Evolutionary conservation across 2,329 filamentous ascomycete genomes (phyloP), one percentile per base, ranked within the genome.

Genomic region (Cladophialophora exuberans): DNA sequence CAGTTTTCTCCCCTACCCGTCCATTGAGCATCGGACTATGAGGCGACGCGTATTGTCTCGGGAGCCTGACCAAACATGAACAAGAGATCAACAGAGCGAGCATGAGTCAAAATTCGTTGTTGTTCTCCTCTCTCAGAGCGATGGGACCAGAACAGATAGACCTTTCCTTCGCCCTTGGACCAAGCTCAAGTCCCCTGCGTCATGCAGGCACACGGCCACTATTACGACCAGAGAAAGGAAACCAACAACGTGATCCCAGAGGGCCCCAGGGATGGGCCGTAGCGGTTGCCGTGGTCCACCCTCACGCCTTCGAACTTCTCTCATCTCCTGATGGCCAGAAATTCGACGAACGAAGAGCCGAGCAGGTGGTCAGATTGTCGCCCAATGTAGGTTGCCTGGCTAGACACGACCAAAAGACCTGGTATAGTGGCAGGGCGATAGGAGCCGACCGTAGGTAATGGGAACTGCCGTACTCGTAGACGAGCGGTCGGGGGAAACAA

Each of bases 101-200:
- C n/a, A n/a, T n/a, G n/a, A n/a, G n/a, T n/a, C n/a, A n/a, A n/a
- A n/a, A n/a, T n/a, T n/a, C n/a, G n/a, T n/a, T n/a, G n/a, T n/a
- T n/a, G n/a, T n/a, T n/a, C n/a, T 30, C 46, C 38, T 20, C 9
- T 17, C 18, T 23, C 30, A 22, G 42, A 31, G 31, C 22, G 30
- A 45, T n/a, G 15, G 23, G 39, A 17, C 49, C 15, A 35, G 36
- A 17, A 30, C 17, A 30, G 42, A 46, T 18, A 28, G 18, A 38
- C 23, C 30, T 45, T n/a, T 35, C 46, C 17, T 23, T 20, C n/a
- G n/a, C n/a, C n/a, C n/a, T n/a, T n/a, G n/a, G n/a, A n/a, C n/a
- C n/a, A n/a, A n/a, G n/a, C n/a, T n/a, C 13, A 39, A 49, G 46
- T 30, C 45, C 52, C 52, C 52, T 54, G 52, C 52, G 39, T 49